Base-by-base conservation (phyloP, 345 rosid genomes). In the Clausena lansium region DNA sequence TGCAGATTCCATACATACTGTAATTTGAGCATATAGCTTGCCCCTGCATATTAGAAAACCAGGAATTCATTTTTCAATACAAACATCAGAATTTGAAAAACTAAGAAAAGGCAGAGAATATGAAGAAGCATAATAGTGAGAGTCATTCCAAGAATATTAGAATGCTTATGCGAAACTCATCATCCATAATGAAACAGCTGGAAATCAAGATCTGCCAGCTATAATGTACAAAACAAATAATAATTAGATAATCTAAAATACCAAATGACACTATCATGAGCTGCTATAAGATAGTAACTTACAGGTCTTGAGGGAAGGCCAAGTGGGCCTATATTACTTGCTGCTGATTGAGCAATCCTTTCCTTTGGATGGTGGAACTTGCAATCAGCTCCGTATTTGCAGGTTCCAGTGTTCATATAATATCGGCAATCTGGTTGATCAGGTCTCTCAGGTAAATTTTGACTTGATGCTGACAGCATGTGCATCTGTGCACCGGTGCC, bases 301-400 rank as follows among this genome's bases (percentile, higher is more conserved):
- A 93, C 97, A 71, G 92, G 95, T 84, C 93, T 90, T 24, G 78
- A 77, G 33, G 97, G 95, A 75, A 93, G 95, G 22, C 87, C 87
- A 22, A 82, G 55, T 19, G 86, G 85, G 70, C 83, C 85, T 24
- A 81, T 41, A 80, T 60, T 71, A 79, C 59, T 87, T 32, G 81
- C 78, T 57, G 80, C 73, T 30, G 84, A 69, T 61, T 85, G 93
- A 72, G 81, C 78, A 79, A 86, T 82, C 83, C 88, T 88, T 83
- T 93, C 95, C 71, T 84, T 89, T 15, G 94, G 97, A 87, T 91
- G 97, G 82, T 86, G 90, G 85, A 86, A 93, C 88, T 90, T 91
- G 94, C 97, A 91, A 63, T 89, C 93, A 78, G 88, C 82, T 81
- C 97, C 97, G 59, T 90, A 91, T 83, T 90, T 93, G 88, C 95